phyloP scores from a whole-genome alignment of 176 grass and related monocot genomes.

The Carex cristatella region DNA sequence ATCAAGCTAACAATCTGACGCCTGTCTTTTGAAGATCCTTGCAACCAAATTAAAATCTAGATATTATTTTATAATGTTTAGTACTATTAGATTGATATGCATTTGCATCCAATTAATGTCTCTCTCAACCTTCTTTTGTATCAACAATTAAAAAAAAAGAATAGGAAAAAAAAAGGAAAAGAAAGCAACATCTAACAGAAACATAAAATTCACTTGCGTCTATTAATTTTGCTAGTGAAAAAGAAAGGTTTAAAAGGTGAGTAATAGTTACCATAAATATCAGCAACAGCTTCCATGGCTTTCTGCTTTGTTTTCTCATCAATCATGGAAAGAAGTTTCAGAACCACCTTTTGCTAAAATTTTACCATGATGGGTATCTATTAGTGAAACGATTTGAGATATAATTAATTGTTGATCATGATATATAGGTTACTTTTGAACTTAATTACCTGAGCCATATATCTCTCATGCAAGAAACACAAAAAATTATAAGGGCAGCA shows the following conservation, averaged over 20 bases:
- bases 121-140: not conserved
- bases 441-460: constrained; percentile 66
- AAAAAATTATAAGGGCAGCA: not conserved
- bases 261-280: constrained; percentile 60
- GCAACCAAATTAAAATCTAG: too few species aligned
- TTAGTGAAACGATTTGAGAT: constrained; percentile 12
- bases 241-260: not conserved
- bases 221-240: constrained; percentile 13
- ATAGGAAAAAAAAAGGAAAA: not conserved
- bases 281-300: constrained; percentile 71
- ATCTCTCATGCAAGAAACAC: constrained; percentile 10
- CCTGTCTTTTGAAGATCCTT: too few species aligned
- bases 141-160: not conserved
- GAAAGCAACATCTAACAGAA: not conserved
- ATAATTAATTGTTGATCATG: not conserved
- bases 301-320: constrained; percentile 89
- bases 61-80: too few species aligned
- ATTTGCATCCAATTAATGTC: not conserved
- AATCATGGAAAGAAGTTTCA: constrained; percentile 73
- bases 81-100: too few species aligned
- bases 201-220: not conserved
- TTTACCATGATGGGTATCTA: not conserved
- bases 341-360: constrained; percentile 65
- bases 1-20: too few species aligned
- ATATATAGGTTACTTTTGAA: not conserved